Conservation (phyloP, 805 yeast genomes). For the Suhomyces prunicola region DNA sequence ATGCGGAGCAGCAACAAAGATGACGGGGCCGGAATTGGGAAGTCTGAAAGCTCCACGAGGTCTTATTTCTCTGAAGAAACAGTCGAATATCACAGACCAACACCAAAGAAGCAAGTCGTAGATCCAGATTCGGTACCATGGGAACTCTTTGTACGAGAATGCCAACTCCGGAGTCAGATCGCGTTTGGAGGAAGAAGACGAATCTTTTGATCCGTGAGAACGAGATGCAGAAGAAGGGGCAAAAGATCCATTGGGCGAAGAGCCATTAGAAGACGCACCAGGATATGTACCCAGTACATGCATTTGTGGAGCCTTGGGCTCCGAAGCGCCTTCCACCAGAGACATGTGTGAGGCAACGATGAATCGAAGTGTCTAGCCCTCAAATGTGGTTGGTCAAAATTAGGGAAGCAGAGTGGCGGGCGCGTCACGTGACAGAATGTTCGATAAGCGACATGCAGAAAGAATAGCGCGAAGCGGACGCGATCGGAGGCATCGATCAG, state of each 20-base stretch:
- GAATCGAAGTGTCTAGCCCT: not conserved
- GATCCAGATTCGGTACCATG: conserved; percentile 26
- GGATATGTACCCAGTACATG: not conserved
- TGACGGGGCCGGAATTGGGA: conserved; percentile 74
- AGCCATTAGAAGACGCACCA: not conserved
- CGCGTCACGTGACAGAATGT: not conserved
- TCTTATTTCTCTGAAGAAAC: conserved; percentile 84
- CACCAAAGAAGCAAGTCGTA: conserved; percentile 40
- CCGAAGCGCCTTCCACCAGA: not conserved
- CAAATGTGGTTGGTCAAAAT: not conserved
- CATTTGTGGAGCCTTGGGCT: not conserved
- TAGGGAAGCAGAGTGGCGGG: not conserved
- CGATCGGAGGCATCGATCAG: no score
- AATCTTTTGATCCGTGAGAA: not conserved
- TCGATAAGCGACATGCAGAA: not conserved
- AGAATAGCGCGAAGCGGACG: not conserved
- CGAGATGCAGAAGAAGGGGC: not conserved
- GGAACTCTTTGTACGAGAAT: conserved; percentile 7
- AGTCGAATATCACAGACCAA: conserved; percentile 42
- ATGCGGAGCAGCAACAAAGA: conserved; percentile 96
- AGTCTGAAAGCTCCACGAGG: conserved; percentile 81
- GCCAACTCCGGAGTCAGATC: not conserved
- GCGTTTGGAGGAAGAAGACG: not conserved
- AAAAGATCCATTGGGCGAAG: not conserved
- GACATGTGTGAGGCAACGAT: not conserved